Evolutionary conservation across 768 basidiomycete genomes (phyloP).

Genomic region (Kwoniella bestiolae): DNA sequence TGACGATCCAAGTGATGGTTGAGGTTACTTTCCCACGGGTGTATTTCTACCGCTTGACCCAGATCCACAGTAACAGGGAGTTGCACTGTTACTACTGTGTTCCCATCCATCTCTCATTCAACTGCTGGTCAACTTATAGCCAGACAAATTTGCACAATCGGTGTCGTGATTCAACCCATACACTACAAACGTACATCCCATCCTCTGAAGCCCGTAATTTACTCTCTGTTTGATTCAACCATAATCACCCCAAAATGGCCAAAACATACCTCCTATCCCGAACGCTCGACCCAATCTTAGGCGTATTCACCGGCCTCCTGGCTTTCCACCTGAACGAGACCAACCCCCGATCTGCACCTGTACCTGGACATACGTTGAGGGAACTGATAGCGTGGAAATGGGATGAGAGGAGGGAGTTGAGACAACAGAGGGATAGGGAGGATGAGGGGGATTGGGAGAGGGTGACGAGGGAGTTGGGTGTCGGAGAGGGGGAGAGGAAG

Average conservation of each 20-base stretch:
- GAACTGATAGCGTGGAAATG: slow-evolving; percentile 55
- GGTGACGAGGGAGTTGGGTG: slow-evolving; percentile 47
- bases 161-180: no score
- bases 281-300: slow-evolving; percentile 54
- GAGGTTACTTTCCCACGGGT: no score
- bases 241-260: slow-evolving; percentile 46
- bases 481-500: slow-evolving; percentile 8
- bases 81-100: no score
- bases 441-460: slow-evolving; percentile 47
- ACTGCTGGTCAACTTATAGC: no score
- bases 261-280: slow-evolving; percentile 54
- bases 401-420: slow-evolving; percentile 23
- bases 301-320: slow-evolving; percentile 55
- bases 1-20: no score
- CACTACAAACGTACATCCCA: no score
- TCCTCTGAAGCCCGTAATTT: no score
- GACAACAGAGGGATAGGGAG: slow-evolving; percentile 15
- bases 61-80: no score
- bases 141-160: no score
- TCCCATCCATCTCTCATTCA: no score
- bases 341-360: slow-evolving; percentile 54
- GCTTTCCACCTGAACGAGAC: slow-evolving; percentile 57
- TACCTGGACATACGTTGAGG: slow-evolving; percentile 50
- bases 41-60: no score
- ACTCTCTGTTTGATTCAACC: no score